Conservation (phyloP, 2,329 filamentous ascomycete genomes). For the Emmonsia crescens region DNA sequence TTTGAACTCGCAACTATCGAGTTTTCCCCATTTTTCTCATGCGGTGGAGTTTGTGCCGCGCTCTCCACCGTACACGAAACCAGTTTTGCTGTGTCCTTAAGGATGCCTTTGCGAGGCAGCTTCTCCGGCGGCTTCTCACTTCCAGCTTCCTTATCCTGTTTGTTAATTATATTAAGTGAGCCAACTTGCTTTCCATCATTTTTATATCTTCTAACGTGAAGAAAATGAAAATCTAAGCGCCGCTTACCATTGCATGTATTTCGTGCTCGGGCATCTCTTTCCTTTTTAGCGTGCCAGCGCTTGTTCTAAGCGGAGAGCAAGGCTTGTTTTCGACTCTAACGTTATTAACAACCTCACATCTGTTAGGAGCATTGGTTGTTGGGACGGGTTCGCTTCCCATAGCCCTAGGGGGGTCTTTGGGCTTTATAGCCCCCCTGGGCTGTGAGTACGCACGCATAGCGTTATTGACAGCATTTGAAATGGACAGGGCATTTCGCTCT, state of each 20-base stretch:
- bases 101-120: slow-evolving; percentile 8
- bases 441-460: not conserved
- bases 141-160: not conserved
- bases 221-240: not conserved
- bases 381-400: not conserved
- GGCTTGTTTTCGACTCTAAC: too few relatives aligned
- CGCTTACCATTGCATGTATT: not conserved
- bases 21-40: slow-evolving; percentile 10
- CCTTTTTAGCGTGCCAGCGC: not conserved
- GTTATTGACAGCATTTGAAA: not conserved
- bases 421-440: not conserved
- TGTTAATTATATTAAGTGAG: not conserved
- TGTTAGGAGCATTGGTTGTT: not conserved
- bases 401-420: not conserved
- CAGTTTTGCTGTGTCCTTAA: slow-evolving; percentile 8
- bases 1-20: slow-evolving; percentile 2
- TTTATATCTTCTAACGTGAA: not conserved
- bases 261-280: not conserved
- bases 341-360: not conserved
- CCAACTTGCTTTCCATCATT: not conserved
- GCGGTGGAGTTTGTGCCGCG: slow-evolving; percentile 6
- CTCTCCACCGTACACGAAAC: slow-evolving; percentile 1
- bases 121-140: not conserved
- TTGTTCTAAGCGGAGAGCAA: not conserved
- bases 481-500: not conserved